Evolutionary conservation across 768 basidiomycete genomes (phyloP), one percentile per base, ranked within the genome.

Genomic region (Chalciporus pseudorubinellus): DNA sequence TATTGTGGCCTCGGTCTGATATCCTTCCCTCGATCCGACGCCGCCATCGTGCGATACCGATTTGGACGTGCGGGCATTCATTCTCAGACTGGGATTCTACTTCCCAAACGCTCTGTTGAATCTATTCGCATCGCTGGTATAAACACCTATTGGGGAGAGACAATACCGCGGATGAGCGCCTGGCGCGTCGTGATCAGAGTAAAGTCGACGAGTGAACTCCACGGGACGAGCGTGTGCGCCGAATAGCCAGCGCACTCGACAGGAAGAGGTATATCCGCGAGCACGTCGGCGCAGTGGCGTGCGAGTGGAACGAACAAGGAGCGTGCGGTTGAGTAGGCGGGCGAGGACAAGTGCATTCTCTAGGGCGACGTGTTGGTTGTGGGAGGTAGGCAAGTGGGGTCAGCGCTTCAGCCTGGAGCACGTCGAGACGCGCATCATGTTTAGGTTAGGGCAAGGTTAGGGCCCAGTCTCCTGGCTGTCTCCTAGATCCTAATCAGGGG

Each of bases 401-500:
- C n/a, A n/a, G n/a, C n/a, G n/a, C n/a, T n/a, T 70, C 64, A 2
- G 42, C 44, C 19, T 48, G 53, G 40, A 59, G 50, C 1, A 26
- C 12, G 11, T 29, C 3, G 18, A 60, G 56, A 10, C 55, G 55
- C 4, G 47, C 18, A n/a, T 49, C 41, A 24, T 41, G 38, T 44
- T 59, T n/a, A n/a, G n/a, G n/a, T n/a, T n/a, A n/a, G n/a, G n/a
- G n/a, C n/a, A n/a, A n/a, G n/a, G n/a, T n/a, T n/a, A n/a, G n/a
- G n/a, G n/a, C n/a, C n/a, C n/a, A n/a, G n/a, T 90, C 89, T 39
- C 82, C 95, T 26, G 95, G 93, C 0, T 77, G 97, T 38, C 72
- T 99, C 50, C 78, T 99, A 48, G n/a, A n/a, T n/a, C n/a, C n/a
- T n/a, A n/a, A 98, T 99, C 60, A 99, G 95, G 3, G 97, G 95